Evolutionary conservation across 2,329 filamentous ascomycete genomes (phyloP).

Genomic region (Chaetomium olivaceum): DNA sequence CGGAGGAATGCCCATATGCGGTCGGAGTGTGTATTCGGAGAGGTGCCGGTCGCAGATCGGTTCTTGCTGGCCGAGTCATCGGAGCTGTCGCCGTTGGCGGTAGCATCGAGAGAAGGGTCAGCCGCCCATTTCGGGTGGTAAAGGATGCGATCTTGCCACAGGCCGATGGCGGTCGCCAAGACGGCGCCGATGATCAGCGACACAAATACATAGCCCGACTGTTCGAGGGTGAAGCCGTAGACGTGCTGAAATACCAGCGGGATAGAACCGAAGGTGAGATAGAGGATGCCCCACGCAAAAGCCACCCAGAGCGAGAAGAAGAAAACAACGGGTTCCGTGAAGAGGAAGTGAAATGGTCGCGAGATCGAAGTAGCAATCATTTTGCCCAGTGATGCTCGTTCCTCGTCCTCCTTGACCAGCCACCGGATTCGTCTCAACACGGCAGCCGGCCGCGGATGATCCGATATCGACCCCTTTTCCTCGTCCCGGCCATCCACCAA

Average conservation of each 20-base stretch:
- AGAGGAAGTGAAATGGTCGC: conserved; percentile 74
- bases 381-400: conserved; percentile 64
- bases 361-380: conserved; percentile 75
- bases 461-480: conserved; percentile 23
- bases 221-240: conserved; percentile 66
- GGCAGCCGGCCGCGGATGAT: background rate
- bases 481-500: conserved; percentile 21
- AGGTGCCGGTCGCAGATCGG: background rate
- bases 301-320: conserved; percentile 88
- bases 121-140: conserved; percentile 44
- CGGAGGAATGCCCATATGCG: conserved; percentile 50
- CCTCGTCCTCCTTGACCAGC: conserved; percentile 77
- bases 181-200: conserved; percentile 68
- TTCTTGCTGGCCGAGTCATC: conserved; percentile 19
- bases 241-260: conserved; percentile 72
- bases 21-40: conserved; percentile 29
- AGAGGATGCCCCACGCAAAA: conserved; percentile 87
- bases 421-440: conserved; percentile 65
- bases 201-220: conserved; percentile 71
- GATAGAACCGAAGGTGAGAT: conserved; percentile 78
- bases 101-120: background rate
- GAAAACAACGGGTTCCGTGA: conserved; percentile 77
- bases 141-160: conserved; percentile 71
- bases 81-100: conserved; percentile 31
- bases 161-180: conserved; percentile 66